phyloP scores from a whole-genome alignment of 768 basidiomycete genomes.

The Xanthoconium stramineum region DNA sequence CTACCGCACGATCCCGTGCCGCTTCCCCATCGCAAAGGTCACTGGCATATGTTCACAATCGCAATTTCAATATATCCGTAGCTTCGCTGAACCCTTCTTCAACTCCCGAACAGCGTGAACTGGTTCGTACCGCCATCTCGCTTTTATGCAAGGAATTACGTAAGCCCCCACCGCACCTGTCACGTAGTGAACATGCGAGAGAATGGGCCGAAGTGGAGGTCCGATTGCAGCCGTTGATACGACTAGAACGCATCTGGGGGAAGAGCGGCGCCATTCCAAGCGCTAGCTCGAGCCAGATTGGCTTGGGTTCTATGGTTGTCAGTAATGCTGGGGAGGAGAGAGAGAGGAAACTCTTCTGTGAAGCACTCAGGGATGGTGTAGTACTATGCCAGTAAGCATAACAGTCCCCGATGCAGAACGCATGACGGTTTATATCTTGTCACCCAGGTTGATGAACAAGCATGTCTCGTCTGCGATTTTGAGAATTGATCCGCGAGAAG shows the following conservation, averaged over 20 bases:
- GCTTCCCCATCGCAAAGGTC: constrained; percentile 44
- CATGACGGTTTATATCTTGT: constrained; percentile 2
- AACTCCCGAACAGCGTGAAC: constrained; percentile 61
- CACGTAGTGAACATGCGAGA: constrained; percentile 45
- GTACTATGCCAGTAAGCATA: constrained; percentile 83
- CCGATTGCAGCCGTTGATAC: constrained; percentile 53
- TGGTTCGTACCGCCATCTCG: constrained; percentile 62
- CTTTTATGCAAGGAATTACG: constrained; percentile 65
- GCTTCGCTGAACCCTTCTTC: constrained; percentile 48
- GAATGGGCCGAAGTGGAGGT: constrained; percentile 79
- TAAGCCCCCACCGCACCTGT: constrained; percentile 56
- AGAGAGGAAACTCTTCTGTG: constrained; percentile 68
- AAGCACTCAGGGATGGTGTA: constrained; percentile 79
- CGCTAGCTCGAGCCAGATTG: constrained; percentile 42
- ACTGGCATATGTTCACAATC: constrained; percentile 46
- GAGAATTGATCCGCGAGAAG: constrained; percentile 63
- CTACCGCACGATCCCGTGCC: constrained; percentile 41
- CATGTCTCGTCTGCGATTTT: constrained; percentile 59
- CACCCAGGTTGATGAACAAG: constrained; percentile 71
- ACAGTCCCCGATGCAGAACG: constrained; percentile 5
- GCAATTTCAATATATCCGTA: constrained; percentile 58
- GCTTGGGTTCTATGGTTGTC: constrained; percentile 34
- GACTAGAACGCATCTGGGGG: constrained; percentile 77
- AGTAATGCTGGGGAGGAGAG: constrained; percentile 66
- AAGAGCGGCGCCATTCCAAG: constrained; percentile 48